A percentile compares a stretch with the other conserved stretches of the same genome.
These are phyloP conservation scores for Tetragonia tetragonoides DNA, from an alignment of 148 eudicot genomes.

Conservation along the genomic window DNA sequence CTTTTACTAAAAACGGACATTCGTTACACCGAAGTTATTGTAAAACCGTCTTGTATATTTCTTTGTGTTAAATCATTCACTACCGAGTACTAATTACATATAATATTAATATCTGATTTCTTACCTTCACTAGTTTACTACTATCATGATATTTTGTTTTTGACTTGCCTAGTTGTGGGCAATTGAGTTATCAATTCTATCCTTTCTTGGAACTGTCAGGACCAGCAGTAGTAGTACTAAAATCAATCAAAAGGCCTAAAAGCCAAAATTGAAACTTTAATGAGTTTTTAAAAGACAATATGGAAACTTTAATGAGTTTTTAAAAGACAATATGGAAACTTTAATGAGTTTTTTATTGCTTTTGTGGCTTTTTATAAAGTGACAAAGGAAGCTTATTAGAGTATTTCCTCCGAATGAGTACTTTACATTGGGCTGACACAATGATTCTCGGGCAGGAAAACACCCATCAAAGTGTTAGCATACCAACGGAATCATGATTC, in stretches of 20 bases:
- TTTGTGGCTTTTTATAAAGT: constrained; percentile 24
- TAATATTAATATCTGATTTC: neutral
- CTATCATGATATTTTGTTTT: neutral
- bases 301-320: no score
- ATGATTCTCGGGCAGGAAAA: constrained; percentile 1
- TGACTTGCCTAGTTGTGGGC: constrained; percentile 9
- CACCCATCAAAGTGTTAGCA: neutral
- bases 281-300: neutral
- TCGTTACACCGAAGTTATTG: no score
- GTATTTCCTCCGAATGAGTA: neutral
- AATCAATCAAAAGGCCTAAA: constrained; percentile 1
- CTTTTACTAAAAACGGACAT: no score
- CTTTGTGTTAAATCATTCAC: no score
- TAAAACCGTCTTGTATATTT: no score
- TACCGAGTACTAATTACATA: no score
- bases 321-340: no score
- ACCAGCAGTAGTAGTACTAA: neutral
- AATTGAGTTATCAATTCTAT: constrained; percentile 6
- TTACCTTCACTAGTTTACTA: neutral
- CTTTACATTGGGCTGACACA: constrained; percentile 6
- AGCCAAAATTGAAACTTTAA: constrained; percentile 11
- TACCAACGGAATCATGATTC: no score
- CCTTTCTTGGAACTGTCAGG: constrained; percentile 22
- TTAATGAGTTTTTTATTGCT: constrained; percentile 7
- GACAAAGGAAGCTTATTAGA: neutral